Evolutionary conservation across 805 yeast genomes (phyloP), one percentile per base, ranked within the genome.

Genomic region (Barnettozyma pratensis): DNA sequence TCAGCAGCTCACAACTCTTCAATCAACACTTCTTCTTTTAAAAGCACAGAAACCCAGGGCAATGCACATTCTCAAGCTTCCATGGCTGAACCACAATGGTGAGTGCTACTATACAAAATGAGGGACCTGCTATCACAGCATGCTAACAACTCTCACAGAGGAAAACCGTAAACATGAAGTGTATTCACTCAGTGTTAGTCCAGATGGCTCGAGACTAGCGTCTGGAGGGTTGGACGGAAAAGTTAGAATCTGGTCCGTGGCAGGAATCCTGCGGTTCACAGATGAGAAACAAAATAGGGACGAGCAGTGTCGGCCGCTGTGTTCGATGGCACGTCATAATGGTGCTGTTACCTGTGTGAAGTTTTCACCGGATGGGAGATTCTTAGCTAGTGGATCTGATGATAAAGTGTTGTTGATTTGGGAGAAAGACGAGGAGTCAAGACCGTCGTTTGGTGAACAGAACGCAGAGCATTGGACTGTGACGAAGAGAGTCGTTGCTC

Each of bases 391-490:
- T 27, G 99, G 99, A 0, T 88, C 97, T 3, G 99, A 94, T 64
- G 99, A 94, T 64, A 83, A 91, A 55, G 88, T 94, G 43, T 77
- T 90, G 35, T 72, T 94, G 44, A 87, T 94, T 7, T 91, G 98
- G 97, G 96, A 92, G 59, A 81, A 81, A 46, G 98, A 94, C 57
- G 94, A 85, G 50, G 84, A 72, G 60, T 50, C 57, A 4, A 62
- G 65, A 45, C 72, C 73, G 7, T 81, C 80, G 52, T 85, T 87
- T 69, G 96, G 96, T 76, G 81, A 46, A 41, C 84, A 79, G 43
- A 96, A 90, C 57, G 61, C 80, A 47, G 99, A 92, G 65, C 96
- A 87, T 58, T 92, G 99, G 99, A 83, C 92, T 1, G 97, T 92
- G 1, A 71, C 96, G 19, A 88, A 88, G 59, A 77, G 98, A 59